These are phyloP conservation scores for Aspergillus chevalieri DNA, from an alignment of 2,329 filamentous ascomycete genomes.

Conservation along the genomic window DNA sequence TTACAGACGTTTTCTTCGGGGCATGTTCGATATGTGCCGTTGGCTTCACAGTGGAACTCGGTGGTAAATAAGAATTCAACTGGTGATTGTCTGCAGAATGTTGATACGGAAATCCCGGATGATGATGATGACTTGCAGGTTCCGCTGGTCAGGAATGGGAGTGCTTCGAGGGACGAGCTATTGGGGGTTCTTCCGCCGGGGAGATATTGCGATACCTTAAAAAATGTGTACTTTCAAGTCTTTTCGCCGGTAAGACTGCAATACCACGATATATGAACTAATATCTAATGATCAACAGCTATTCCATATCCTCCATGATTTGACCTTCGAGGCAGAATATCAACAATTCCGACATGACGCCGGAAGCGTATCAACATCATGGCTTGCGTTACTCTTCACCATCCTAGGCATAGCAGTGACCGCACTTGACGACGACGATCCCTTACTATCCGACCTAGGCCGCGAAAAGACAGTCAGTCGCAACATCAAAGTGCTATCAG, in stretches of 20 bases:
- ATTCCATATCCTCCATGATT: conserved; percentile 38
- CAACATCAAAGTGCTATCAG: conserved; percentile 32
- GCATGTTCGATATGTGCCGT: conserved; percentile 32
- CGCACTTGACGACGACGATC: conserved; percentile 31
- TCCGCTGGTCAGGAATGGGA: conserved; percentile 23
- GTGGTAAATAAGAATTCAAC: conserved; percentile 20
- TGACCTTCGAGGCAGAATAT: conserved; percentile 36
- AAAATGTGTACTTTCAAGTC: conserved; percentile 32
- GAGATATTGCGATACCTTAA: conserved; percentile 31
- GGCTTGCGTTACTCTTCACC: conserved; percentile 35
- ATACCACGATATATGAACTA: no score
- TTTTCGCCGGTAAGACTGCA: conserved; percentile 31
- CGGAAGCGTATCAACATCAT: conserved; percentile 29
- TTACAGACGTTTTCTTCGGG: conserved; percentile 28
- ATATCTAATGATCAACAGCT: conserved; percentile 15
- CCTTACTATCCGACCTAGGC: conserved; percentile 31
- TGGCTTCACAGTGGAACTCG: conserved; percentile 27
- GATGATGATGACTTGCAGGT: conserved; percentile 29
- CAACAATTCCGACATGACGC: conserved; percentile 32
- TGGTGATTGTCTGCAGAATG: conserved; percentile 20
- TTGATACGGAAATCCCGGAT: conserved; percentile 21
- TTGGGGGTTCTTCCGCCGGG: conserved; percentile 29
- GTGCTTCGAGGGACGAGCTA: conserved; percentile 22
- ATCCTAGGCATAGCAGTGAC: conserved; percentile 35
- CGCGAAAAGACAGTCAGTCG: conserved; percentile 30